Base-by-base conservation (phyloP, 1,139 yeast genomes). In the Keqinozyma sinolaborantium region DNA sequence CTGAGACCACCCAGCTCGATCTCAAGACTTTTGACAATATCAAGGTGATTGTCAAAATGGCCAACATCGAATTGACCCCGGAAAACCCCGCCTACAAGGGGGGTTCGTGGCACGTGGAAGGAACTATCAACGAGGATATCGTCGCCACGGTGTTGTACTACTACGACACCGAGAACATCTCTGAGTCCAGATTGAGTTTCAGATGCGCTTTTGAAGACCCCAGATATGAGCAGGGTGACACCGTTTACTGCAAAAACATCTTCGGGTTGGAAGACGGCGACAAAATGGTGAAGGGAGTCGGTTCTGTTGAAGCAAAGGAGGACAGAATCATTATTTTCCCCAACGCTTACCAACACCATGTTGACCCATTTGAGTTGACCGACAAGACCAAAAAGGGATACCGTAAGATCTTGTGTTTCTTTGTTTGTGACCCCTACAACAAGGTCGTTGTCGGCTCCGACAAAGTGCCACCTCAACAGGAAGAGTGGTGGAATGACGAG, bases 91-190 rank as follows among this genome's bases (percentile, higher is more conserved):
- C 27, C 3, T 69, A 68, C 32, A 31, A 43, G 1, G 74, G 74
- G 4, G 73, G 74, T 0, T 40, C 65, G 3, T 68, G 74, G 74
- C 74, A 69, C 34, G 58, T 67, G 0, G 75, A 69, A 41, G 75
- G 73, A 1, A 53, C 64, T 3, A 51, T 57, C 26, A 60, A 60
- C 37, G 75, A 69, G 44, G 64, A 63, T 39, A 68, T 69, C 29
- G 59, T 68, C 2, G 71, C 70, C 2, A 65, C 73, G 2, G 51
- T 58, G 1, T 44, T 68, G 25, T 68, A 66, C 47, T 68, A 68
- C 42, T 69, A 68, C 38, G 73, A 69, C 37, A 38, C 48, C 11
- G 68, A 61, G 14, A 68, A 68, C 41, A 64, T 68, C 31, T 47
- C 60, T 3, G 63, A 60, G 20, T 61, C 70, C 3, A 47, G 36